A percentile compares a stretch with the other conserved stretches of the same genome.
Conservation (phyloP, 1,284 basidiomycete genomes). For the Wallemia ichthyophaga region DNA sequence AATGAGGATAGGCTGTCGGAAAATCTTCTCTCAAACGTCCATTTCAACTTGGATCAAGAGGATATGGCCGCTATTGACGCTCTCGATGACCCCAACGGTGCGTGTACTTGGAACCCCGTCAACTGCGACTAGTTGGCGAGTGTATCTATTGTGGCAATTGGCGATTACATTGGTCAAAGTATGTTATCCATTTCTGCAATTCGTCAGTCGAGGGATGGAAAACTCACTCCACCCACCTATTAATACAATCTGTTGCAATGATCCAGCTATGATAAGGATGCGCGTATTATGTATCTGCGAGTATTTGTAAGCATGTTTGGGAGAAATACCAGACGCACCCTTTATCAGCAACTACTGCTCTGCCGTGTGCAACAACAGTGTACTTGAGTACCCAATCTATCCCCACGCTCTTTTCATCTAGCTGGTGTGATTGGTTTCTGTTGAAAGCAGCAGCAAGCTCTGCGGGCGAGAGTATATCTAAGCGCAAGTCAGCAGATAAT, state of each 20-base stretch:
- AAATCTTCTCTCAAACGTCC: slow-evolving; percentile 26
- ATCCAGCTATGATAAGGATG: background rate
- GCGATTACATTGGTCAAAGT: too few species aligned
- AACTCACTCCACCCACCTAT: too few species aligned
- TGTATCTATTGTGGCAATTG: too few species aligned
- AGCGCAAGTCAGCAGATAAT: background rate
- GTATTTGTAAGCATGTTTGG: too few species aligned
- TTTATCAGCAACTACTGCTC: background rate
- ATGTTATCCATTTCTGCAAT: too few species aligned
- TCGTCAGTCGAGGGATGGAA: too few species aligned
- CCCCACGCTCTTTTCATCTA: background rate
- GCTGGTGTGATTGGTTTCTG: background rate
- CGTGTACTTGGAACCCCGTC: slow-evolving; percentile 30
- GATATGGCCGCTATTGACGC: slow-evolving; percentile 32
- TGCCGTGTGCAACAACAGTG: background rate
- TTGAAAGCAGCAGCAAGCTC: background rate
- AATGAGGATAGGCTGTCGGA: slow-evolving; percentile 32
- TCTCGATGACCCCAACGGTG: slow-evolving; percentile 30
- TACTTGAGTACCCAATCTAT: background rate
- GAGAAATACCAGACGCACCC: background rate
- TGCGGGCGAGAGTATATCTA: background rate
- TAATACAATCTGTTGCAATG: too few species aligned
- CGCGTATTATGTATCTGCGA: background rate
- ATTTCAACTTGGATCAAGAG: slow-evolving; percentile 30
- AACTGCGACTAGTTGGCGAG: slow-evolving; percentile 15